phyloP scores from a whole-genome alignment of 345 rosid genomes.

The Physaria fendleri region DNA sequence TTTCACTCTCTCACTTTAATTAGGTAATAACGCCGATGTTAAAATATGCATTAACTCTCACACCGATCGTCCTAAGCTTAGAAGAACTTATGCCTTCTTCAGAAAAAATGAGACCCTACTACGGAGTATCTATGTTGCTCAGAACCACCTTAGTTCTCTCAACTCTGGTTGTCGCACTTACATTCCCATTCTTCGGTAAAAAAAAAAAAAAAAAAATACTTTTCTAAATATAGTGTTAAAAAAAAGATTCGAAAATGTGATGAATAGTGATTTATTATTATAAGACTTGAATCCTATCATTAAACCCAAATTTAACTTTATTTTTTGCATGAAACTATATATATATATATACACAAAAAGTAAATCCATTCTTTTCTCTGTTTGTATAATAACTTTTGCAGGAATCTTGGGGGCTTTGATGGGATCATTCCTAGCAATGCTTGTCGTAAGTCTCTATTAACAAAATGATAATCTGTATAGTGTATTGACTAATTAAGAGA shows the following conservation, averaged over 20 bases:
- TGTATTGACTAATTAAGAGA: too few relatives aligned
- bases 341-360: not conserved
- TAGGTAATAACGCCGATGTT: conserved; percentile 73
- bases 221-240: too few relatives aligned
- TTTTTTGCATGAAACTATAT: not conserved
- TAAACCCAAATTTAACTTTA: too few relatives aligned
- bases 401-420: conserved; percentile 59
- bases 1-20: conserved; percentile 3
- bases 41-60: conserved; percentile 62
- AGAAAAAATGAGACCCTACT: conserved; percentile 31
- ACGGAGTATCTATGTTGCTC: conserved; percentile 37
- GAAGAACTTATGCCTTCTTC: conserved; percentile 66
- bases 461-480: not conserved
- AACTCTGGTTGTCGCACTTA: conserved; percentile 55
- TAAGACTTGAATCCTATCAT: too few relatives aligned
- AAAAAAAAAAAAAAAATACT: too few relatives aligned
- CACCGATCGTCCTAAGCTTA: conserved; percentile 61
- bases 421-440: conserved; percentile 71
- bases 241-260: too few relatives aligned
- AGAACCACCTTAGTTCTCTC: conserved; percentile 57
- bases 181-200: conserved; percentile 71
- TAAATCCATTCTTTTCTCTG: not conserved
- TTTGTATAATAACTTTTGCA: conserved; percentile 21
- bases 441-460: conserved; percentile 43
- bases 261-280: too few relatives aligned